These are phyloP conservation scores for Ziziphus jujuba DNA, from an alignment of 306 rosid species.

Conservation along the genomic window DNA sequence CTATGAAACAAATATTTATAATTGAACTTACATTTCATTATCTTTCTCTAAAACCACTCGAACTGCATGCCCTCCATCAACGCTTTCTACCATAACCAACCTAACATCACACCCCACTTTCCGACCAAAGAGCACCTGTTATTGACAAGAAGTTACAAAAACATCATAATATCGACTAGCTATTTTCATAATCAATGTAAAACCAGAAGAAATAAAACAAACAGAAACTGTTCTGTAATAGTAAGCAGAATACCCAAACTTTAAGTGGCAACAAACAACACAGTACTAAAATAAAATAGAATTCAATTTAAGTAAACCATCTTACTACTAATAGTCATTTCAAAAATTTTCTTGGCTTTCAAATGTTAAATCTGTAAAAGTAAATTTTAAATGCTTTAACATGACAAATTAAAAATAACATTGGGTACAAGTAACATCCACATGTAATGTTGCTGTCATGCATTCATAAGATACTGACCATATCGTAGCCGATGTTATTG, in stretches of 20 bases:
- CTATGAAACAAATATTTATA: not conserved
- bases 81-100: slow-evolving; percentile 21
- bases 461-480: too few relatives aligned
- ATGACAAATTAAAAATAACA: too few relatives aligned
- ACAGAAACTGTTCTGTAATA: too few relatives aligned
- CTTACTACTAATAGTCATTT: not conserved
- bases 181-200: not conserved
- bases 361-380: not conserved
- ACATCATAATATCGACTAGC: too few relatives aligned
- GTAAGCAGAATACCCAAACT: too few relatives aligned
- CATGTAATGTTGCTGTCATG: too few relatives aligned
- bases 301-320: not conserved
- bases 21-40: slow-evolving; percentile 28
- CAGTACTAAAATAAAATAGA: not conserved
- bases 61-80: slow-evolving; percentile 25
- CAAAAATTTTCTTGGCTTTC: not conserved
- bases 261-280: too few relatives aligned
- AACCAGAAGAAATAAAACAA: not conserved
- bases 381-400: too few relatives aligned
- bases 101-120: slow-evolving; percentile 27
- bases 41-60: slow-evolving; percentile 26
- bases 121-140: slow-evolving; percentile 36
- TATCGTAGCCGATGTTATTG: too few relatives aligned
- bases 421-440: too few relatives aligned
- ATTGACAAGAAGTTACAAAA: slow-evolving; percentile 5